These are phyloP conservation scores for Phialemonium atrogriseum DNA, from an alignment of 2,329 filamentous ascomycete genomes.

Conservation along the genomic window DNA sequence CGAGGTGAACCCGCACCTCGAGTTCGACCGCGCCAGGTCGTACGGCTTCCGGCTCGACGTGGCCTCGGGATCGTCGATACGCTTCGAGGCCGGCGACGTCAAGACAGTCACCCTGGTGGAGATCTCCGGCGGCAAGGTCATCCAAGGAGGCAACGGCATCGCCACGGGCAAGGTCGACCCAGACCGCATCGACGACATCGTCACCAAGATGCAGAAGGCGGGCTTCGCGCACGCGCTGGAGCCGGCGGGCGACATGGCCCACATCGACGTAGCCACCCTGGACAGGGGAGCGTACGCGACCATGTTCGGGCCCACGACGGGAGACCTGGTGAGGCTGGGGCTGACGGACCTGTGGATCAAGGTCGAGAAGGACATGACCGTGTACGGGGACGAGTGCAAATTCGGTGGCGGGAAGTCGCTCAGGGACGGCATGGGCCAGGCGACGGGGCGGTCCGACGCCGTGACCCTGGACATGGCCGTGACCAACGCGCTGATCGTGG, in stretches of 20 bases:
- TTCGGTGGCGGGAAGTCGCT: conserved; percentile 94
- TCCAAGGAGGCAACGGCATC: conserved; percentile 75
- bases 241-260: conserved; percentile 45
- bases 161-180: conserved; percentile 65
- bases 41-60: conserved; percentile 88
- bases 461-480: conserved; percentile 78
- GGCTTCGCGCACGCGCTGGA: conserved; percentile 74
- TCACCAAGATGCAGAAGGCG: conserved; percentile 56
- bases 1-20: conserved; percentile 83
- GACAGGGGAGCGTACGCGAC: conserved; percentile 69
- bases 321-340: conserved; percentile 75
- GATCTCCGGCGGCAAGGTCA: conserved; percentile 72
- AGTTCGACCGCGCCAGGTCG: conserved; percentile 75
- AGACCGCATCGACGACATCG: conserved; percentile 54
- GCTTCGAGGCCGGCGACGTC: conserved; percentile 88
- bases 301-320: conserved; percentile 91
- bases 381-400: conserved; percentile 87
- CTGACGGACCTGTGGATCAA: conserved; percentile 83
- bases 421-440: conserved; percentile 92
- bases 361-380: conserved; percentile 78
- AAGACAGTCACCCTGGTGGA: conserved; percentile 87
- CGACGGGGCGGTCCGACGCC: conserved; percentile 63
- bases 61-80: conserved; percentile 79
- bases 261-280: conserved; percentile 59
- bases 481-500: conserved; percentile 81